Base-by-base conservation (phyloP, 2,329 filamentous ascomycete genomes). In the Neobulgaria alba region DNA sequence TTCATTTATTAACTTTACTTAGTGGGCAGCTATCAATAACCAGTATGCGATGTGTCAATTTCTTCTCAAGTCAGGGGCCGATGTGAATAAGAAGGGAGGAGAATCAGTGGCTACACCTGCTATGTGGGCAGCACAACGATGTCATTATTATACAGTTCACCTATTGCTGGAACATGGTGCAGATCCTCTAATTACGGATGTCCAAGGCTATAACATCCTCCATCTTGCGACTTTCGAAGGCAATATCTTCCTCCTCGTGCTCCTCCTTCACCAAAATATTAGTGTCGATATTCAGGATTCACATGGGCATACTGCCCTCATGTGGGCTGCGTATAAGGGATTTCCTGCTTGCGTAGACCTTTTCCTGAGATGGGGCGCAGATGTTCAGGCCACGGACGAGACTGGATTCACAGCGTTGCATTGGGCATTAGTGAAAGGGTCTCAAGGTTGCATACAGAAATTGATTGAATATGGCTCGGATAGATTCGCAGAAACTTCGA, bases 21-120 rank as follows among this genome's bases (percentile, higher is more conserved):
- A 98, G 87, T 98, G 92, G 92, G 92, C 92, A 34, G 87, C 93
- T 29, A 96, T 98, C 63, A 98, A 98, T 68, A 96, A 96, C 60
- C 92, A 95, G 62, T 93, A 90, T 67, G 85, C 86, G 52, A 88
- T 96, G 71, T 95, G 90, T 75, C 90, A 92, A 63, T 95, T 93
- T 64, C 79, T 98, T 33, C 76, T 98, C 60, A 85, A 83, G 51
- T 69, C 70, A 36, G 58, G 58, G 15, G 92, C 89, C 58, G 84
- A 94, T 59, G 83, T 96, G 57, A 96, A 98, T 66, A 82, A 80
- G 48, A 95, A 93, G 63, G 92, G 93, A 62, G 92, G 92, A 62
- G 90, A 96, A 59, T 95, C 89, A 8, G 75, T 94, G 31, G 90
- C 92, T 12, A 96, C 92, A 32, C 85, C 92, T 12, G 79, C 94